Conservation (phyloP, 139 green algal genomes). For the Chlorella sp. region DNA sequence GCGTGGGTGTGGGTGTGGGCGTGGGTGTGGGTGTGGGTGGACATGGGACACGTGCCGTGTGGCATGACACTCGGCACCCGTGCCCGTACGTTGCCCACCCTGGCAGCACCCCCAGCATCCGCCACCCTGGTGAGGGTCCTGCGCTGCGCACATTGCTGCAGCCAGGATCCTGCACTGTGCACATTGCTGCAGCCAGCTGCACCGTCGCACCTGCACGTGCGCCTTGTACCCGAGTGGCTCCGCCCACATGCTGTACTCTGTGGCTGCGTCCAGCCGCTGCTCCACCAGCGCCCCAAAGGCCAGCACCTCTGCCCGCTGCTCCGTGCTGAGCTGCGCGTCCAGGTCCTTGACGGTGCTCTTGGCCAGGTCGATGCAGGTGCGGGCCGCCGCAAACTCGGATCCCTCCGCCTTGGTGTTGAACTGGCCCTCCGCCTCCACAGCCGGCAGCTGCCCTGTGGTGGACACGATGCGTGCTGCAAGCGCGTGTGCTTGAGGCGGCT, state of each 20-base stretch:
- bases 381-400: conserved; percentile 11
- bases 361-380: conserved; percentile 3
- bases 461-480: too few species aligned
- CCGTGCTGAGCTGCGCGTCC: conserved; percentile 27
- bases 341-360: conserved; percentile 28
- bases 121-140: too few species aligned
- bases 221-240: conserved; percentile 42
- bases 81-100: too few species aligned
- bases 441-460: conserved; percentile 19
- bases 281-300: conserved; percentile 42
- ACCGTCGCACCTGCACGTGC: conserved; percentile 34
- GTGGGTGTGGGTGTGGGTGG: too few species aligned
- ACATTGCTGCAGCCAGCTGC: neutral
- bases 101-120: too few species aligned
- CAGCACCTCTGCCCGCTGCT: conserved; percentile 30
- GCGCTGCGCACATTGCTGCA: neutral
- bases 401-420: neutral
- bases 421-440: conserved; percentile 3
- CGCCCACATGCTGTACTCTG: conserved; percentile 40
- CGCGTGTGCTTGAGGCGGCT: too few species aligned
- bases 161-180: neutral
- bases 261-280: conserved; percentile 40
- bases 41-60: too few species aligned
- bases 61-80: too few species aligned
- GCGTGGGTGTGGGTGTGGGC: neutral